Evolutionary conservation across 1,284 basidiomycete species (phyloP).

Genomic region (Ustilago cynodontis): DNA sequence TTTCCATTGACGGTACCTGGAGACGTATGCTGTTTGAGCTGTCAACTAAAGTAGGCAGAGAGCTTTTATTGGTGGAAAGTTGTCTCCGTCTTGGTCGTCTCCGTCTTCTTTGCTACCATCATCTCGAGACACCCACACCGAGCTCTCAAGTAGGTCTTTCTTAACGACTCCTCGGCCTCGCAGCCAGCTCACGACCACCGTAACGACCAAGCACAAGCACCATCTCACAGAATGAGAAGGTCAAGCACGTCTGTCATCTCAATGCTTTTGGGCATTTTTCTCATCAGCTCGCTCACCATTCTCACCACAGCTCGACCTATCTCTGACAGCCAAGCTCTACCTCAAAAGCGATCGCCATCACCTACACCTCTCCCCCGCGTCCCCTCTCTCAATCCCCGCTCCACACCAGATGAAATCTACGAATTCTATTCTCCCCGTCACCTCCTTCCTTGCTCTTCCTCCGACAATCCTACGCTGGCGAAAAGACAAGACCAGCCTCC

Average conservation of each 20-base stretch:
- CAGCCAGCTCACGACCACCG: background rate
- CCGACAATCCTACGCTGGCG: background rate
- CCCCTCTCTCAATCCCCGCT: conserved; percentile 22
- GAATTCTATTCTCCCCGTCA: conserved; percentile 45
- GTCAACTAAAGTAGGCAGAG: too few relatives aligned
- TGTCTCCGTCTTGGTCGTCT: background rate
- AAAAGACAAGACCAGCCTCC: conserved; percentile 48
- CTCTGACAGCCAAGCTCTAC: background rate
- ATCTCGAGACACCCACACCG: background rate
- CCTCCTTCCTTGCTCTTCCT: background rate
- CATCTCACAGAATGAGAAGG: conserved; percentile 1
- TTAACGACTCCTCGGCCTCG: background rate
- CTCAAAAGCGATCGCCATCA: conserved; percentile 19
- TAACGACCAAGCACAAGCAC: background rate
- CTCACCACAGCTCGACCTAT: conserved; percentile 14
- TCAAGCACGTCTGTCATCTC: background rate
- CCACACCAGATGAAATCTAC: conserved; percentile 51
- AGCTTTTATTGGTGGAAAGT: too few relatives aligned
- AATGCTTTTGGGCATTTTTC: background rate
- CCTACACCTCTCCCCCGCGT: conserved; percentile 39
- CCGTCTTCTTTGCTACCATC: conserved; percentile 6
- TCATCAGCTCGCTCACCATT: background rate
- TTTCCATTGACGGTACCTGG: background rate
- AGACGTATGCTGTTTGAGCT: background rate
- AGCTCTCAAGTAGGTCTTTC: background rate